Evolutionary conservation across 768 basidiomycete genomes (phyloP), one percentile per base, ranked within the genome.

Genomic region (Termitomyces titanicus): DNA sequence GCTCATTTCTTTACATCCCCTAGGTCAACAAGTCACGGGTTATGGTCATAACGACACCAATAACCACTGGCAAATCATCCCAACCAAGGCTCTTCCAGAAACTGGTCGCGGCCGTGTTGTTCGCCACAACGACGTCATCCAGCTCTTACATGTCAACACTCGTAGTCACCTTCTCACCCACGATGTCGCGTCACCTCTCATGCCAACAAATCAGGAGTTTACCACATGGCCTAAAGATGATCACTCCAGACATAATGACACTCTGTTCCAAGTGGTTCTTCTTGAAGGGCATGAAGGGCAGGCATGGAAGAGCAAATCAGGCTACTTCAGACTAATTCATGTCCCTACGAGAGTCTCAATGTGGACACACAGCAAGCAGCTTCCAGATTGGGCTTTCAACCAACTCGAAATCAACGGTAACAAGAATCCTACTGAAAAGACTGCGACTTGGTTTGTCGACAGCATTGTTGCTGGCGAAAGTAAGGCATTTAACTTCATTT

Each of bases 331-430:
- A 64, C 80, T 99, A 11, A 74, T 94, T 12, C 97, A 99, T 70
- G 78, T 91, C 1, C 82, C 89, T 0, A 98, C 96, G 2, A 87
- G 82, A 68, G 97, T 99, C 20, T 84, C 91, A 1, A 82, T 99
- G 77, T 98, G 94, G 95, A 98, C 95, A 7, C 92, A 95, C 63
- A 59, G 79, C 17, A 82, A 86, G 51, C 82, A 85, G 47, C 79
- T 99, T 12, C 97, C 97, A 0, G 94, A 97, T 2, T 98, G 97
- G 97, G 97, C 88, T 3, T 94, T 88, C 79, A 90, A 89, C 67
- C 96, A 98, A 68, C 94, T 98, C 66, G 97, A 98, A 67, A 83
- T 99, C 59, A 99, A 99, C 63, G 97, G 97, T 0, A 94, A 97
- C 74, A 99, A 98, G 77, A 94, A 90, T 55, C 75, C 88, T 5